Percentiles rank a stretch among this genome's conserved stretches.
phyloP scores from a whole-genome alignment of 768 basidiomycete genomes.

The Russula emetica region DNA sequence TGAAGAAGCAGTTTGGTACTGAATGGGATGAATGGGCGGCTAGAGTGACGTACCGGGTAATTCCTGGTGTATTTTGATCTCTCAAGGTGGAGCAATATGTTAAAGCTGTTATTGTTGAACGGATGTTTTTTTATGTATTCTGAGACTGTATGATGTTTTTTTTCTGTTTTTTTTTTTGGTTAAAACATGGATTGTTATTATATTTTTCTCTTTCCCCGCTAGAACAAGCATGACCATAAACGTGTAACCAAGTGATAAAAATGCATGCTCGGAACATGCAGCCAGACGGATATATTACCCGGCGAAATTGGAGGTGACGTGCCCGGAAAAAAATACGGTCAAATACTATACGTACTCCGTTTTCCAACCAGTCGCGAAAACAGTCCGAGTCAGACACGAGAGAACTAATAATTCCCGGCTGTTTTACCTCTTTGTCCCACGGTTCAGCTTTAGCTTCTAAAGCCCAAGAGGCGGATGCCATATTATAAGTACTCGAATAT shows the following conservation, averaged over 20 bases:
- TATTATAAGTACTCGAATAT: neutral
- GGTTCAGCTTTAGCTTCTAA: neutral
- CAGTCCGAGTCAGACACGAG: neutral
- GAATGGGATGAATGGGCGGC: constrained; percentile 27
- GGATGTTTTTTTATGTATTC: neutral
- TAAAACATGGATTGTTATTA: neutral
- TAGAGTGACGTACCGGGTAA: constrained; percentile 23
- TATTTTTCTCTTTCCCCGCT: neutral
- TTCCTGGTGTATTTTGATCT: constrained; percentile 25
- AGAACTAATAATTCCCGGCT: neutral
- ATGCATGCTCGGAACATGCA: neutral
- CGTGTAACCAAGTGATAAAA: neutral
- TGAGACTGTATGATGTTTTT: neutral
- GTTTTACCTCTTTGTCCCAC: neutral
- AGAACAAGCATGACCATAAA: neutral
- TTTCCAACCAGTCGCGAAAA: neutral
- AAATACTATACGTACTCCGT: too few relatives aligned
- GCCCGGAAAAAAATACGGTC: neutral
- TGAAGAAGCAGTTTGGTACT: constrained; percentile 22
- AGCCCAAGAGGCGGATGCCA: neutral
- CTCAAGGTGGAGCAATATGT: neutral
- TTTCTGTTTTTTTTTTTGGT: neutral
- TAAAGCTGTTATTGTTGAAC: neutral
- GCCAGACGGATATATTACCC: neutral
- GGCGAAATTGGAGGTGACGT: neutral